Percentiles rank a stretch among this genome's conserved stretches.
These are phyloP conservation scores for Apophysomyces sp. DNA, from an alignment of 371 early-diverging fungal species.

Conservation along the genomic window DNA sequence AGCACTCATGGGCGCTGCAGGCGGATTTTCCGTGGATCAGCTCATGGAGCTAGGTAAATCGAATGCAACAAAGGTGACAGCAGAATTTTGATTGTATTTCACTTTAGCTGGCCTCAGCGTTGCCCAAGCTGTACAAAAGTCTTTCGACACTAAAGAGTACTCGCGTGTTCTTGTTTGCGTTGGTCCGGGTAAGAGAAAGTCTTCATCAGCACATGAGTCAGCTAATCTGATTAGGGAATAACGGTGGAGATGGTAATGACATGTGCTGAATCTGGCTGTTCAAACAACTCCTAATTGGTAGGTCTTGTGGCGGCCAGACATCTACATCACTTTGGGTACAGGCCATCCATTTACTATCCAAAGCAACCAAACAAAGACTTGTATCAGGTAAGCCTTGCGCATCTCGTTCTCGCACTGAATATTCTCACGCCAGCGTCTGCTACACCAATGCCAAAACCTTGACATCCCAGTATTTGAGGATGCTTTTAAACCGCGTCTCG, in stretches of 20 bases:
- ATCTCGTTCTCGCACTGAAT: not conserved
- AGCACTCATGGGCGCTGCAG: constrained; percentile 80
- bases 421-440: constrained; percentile 44
- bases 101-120: constrained; percentile 82
- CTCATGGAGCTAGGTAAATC: constrained; percentile 79
- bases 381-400: constrained; percentile 55
- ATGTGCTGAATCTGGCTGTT: not conserved
- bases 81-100: not conserved
- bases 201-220: not conserved
- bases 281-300: constrained; percentile 1
- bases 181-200: constrained; percentile 63
- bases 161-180: constrained; percentile 72
- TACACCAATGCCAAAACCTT: constrained; percentile 70
- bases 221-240: constrained; percentile 57
- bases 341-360: constrained; percentile 76
- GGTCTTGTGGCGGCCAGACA: constrained; percentile 92
- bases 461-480: constrained; percentile 61
- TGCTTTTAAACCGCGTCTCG: constrained; percentile 30
- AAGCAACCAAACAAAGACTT: constrained; percentile 70
- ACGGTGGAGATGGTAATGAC: constrained; percentile 90
- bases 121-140: constrained; percentile 81
- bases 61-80: no score
- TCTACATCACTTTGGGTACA: constrained; percentile 83
- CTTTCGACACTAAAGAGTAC: constrained; percentile 51
- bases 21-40: constrained; percentile 87